Conservation (phyloP, 2,329 filamentous ascomycete species). For the Pseudopyrenochaeta lycopersici region DNA sequence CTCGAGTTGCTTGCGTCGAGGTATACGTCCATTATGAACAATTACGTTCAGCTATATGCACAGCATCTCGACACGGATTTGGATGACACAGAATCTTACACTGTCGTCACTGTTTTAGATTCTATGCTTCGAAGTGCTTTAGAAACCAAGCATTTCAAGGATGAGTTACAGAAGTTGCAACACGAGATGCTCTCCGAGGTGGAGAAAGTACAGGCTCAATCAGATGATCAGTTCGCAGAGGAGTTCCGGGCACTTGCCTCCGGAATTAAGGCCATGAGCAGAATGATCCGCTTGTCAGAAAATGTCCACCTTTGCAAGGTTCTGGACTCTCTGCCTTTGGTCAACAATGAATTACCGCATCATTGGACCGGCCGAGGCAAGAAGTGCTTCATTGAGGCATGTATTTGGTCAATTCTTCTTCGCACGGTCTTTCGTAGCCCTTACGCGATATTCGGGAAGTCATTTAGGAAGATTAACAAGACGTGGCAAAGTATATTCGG, state of each 20-base stretch:
- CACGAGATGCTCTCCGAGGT: constrained; percentile 20
- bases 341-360: neutral
- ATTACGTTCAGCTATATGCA: neutral
- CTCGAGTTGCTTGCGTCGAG: too few relatives aligned
- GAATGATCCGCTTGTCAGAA: neutral
- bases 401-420: constrained; percentile 23
- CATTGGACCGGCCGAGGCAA: constrained; percentile 15
- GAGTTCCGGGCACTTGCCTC: constrained; percentile 18
- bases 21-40: too few relatives aligned
- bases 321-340: neutral
- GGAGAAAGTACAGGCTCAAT: constrained; percentile 11
- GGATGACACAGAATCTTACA: neutral
- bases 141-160: neutral
- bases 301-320: neutral
- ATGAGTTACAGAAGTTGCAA: constrained; percentile 15
- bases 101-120: neutral
- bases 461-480: neutral
- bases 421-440: constrained; percentile 1
- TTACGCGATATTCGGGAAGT: constrained; percentile 1
- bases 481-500: constrained; percentile 6
- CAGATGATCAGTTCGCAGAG: constrained; percentile 20
- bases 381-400: constrained; percentile 23
- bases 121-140: neutral
- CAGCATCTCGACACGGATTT: neutral
- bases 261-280: constrained; percentile 23